Evolutionary conservation across 2,329 filamentous ascomycete species (phyloP).

Genomic region (Thelonectria olida): DNA sequence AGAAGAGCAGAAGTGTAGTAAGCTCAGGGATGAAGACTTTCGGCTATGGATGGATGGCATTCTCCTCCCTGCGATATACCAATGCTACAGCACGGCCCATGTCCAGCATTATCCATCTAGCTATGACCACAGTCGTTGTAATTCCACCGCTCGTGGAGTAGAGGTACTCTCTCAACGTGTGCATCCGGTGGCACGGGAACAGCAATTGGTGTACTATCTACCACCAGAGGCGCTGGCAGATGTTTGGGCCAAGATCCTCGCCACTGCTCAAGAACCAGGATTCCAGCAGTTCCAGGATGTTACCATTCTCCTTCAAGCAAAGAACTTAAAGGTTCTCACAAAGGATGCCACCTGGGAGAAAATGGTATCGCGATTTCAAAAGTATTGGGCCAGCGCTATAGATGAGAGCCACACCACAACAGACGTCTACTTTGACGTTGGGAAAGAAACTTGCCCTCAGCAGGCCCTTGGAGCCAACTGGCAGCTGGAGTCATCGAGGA

Average conservation of each 20-base stretch:
- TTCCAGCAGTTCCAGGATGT: conserved; percentile 3
- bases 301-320: not conserved
- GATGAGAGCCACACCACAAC: not conserved
- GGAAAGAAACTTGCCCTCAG: not conserved
- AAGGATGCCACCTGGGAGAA: not conserved
- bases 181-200: conserved; percentile 6
- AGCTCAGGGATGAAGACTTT: conserved; percentile 5
- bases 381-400: not conserved
- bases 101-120: conserved; percentile 11
- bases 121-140: not conserved
- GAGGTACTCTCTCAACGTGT: not conserved
- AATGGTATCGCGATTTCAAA: not conserved
- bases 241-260: no score
- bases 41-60: conserved; percentile 2
- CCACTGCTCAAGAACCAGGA: not conserved
- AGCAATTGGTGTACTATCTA: conserved; percentile 3
- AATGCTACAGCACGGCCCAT: conserved; percentile 4
- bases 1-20: conserved; percentile 4
- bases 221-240: no score
- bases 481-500: not conserved
- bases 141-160: no score
- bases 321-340: conserved; percentile 7
- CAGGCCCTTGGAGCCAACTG: not conserved
- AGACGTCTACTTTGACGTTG: not conserved
- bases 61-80: not conserved